Evolutionary conservation across 441 rosid genomes (phyloP), one percentile per base, ranked within the genome.

Genomic region (Erodium moschatum): DNA sequence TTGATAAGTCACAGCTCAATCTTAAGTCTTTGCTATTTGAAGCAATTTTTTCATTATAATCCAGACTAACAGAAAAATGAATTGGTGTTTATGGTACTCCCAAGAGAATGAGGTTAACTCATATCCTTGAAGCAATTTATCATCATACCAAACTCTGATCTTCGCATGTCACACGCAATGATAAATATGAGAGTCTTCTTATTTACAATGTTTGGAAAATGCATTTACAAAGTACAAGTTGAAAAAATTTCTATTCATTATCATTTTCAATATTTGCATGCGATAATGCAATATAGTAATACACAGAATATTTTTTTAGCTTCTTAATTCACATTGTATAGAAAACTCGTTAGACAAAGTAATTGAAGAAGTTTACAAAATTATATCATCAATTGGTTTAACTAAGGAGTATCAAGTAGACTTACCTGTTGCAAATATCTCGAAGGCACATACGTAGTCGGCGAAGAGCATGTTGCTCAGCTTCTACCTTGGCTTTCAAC

Each of bases 391-490:
- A 33, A 64, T 13, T 33, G 40, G 27, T 64, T 18, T 9, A 6
- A 64, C 19, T 29, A 31, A 12, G 44, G 10, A 31, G 33, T 9
- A 21, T 60, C 64, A 2, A 2, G 67, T 31, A 35, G 21, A 24
- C 27, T 24, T 71, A 92, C 98, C 98, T 82, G 69, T 95, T 95
- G 84, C 99, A 95, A 86, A 95, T 74, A 79, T 95, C 99, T 83
- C 99, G 84, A 69, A 95, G 98, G 83, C 99, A 95, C 97, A 92
- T 95, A 67, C 99, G 87, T 76, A 95, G 80, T 69, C 99, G 86
- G 56, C 98, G 93, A 77, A 95, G 97, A 54, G 98, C 93, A 83
- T 95, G 99, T 80, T 95, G 99, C 87, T 95, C 98, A 31, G 97
- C 94, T 82, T 92, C 99, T 72, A 89, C 87, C 86, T 88, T 85